Evolutionary conservation across 2,329 filamentous ascomycete genomes (phyloP), one percentile per base, ranked within the genome.

Genomic region (Dactylellina drechsleri): DNA sequence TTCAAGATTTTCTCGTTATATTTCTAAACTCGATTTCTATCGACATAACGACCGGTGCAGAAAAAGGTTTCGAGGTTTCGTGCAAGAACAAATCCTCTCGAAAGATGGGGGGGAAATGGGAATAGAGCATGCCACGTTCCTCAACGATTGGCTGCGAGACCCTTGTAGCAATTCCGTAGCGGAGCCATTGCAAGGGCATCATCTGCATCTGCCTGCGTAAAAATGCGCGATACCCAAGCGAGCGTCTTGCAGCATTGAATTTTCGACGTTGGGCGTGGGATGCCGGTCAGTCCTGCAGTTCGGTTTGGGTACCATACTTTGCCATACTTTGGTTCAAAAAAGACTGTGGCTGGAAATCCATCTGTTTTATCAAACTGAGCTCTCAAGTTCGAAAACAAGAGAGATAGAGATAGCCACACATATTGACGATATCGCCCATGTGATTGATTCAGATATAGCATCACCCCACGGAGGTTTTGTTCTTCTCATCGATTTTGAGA

Each of bases 121-220:
- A 36, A 36, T 2, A 36, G 31, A 26, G 18, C 15, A 49, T 56
- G 53, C 68, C 68, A 73, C 68, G 68, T 73, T 60, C 68, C 18
- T 49, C n/a, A 28, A 56, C 54, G 68, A 73, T 73, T 73, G 68
- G 68, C 41, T 61, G 10, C 8, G n/a, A 70, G 50, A 43, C 50
- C 49, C 50, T 18, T 70, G 57, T 43, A 49, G 50, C 20, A 61
- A 18, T 23, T 10, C 18, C 12, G 47, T 10, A 52, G 49, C 31
- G 47, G 56, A 4, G 23, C 23, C 23, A 23, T 23, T 23, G 23
- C 23, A 23, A 23, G 23, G 23, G 23, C 23, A 23, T 4, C 23
- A 23, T 16, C 16, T 18, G 56, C 36, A 41, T 20, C 41, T 67
- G 41, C 31, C 54, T 56, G 56, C 1, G 64, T 18, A n/a, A 36